These are phyloP conservation scores for Jaapia argillacea DNA, from an alignment of 768 basidiomycete species.

Conservation along the genomic window DNA sequence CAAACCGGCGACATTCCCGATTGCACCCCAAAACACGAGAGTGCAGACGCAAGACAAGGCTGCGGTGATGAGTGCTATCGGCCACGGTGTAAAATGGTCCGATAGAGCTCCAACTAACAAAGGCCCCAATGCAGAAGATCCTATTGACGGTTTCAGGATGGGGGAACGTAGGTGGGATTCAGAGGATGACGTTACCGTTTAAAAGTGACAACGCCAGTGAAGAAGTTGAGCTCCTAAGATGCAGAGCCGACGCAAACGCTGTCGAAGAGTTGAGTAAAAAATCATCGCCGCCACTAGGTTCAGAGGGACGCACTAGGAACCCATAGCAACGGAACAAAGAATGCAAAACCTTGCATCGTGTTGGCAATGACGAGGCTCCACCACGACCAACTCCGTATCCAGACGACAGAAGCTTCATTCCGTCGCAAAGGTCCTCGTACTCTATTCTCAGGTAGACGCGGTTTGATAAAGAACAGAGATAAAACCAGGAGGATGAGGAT, in stretches of 20 bases:
- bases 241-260: conserved; percentile 13
- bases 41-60: conserved; percentile 14
- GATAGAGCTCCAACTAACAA: conserved; percentile 10
- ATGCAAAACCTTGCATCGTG: conserved; percentile 15
- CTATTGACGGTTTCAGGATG: too few relatives aligned
- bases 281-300: neutral
- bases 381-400: conserved; percentile 14
- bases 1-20: conserved; percentile 15
- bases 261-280: neutral
- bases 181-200: conserved; percentile 7
- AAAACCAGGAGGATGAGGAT: conserved; percentile 14
- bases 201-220: conserved; percentile 13
- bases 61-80: conserved; percentile 12
- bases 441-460: conserved; percentile 16
- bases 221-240: conserved; percentile 5
- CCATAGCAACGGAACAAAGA: conserved; percentile 16
- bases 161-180: neutral
- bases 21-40: conserved; percentile 22
- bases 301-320: conserved; percentile 18
- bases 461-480: conserved; percentile 16
- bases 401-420: conserved; percentile 4
- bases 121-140: conserved; percentile 9
- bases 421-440: conserved; percentile 10
- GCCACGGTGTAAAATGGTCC: conserved; percentile 13
- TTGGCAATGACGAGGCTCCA: conserved; percentile 17